Percentiles rank a stretch among this genome's conserved stretches.
Evolutionary conservation across 805 yeast species (phyloP).

Genomic region (Maudiozyma pseudohumilis): DNA sequence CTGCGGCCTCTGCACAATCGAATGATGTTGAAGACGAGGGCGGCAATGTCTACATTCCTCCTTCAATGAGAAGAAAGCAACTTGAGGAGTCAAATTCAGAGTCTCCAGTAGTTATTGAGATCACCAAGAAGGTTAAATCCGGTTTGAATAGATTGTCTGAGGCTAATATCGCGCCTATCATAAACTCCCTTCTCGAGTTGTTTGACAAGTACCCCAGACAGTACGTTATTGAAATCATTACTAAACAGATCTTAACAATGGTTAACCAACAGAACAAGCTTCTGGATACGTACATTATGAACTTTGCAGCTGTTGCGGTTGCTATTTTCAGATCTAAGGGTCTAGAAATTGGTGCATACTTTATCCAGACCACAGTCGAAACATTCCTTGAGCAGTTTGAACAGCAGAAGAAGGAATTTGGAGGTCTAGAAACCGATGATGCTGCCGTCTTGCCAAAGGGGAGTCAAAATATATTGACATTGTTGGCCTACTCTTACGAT

Average conservation of each 20-base stretch:
- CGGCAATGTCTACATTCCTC: constrained; percentile 68
- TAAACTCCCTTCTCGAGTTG: constrained; percentile 54
- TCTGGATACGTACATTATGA: constrained; percentile 66
- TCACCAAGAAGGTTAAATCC: constrained; percentile 65
- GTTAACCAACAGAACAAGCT: constrained; percentile 54
- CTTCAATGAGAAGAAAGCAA: constrained; percentile 60
- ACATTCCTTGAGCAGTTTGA: constrained; percentile 40
- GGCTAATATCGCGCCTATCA: constrained; percentile 63
- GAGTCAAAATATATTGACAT: constrained; percentile 56
- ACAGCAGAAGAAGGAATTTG: constrained; percentile 7
- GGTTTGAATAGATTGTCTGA: constrained; percentile 84
- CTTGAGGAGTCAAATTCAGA: constrained; percentile 30
- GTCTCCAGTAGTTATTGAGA: constrained; percentile 37
- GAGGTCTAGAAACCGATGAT: constrained; percentile 6
- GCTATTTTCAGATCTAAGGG: constrained; percentile 75
- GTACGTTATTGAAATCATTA: constrained; percentile 60
- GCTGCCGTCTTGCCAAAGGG: constrained; percentile 31
- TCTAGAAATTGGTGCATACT: constrained; percentile 79
- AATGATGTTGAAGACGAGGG: constrained; percentile 21
- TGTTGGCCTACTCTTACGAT: constrained; percentile 67
- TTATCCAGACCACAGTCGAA: constrained; percentile 73
- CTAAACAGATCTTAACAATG: constrained; percentile 54
- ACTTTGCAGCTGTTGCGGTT: constrained; percentile 68
- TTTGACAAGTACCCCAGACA: constrained; percentile 67
- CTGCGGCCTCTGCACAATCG: constrained; percentile 34